Conservation (phyloP, 176 grass and related monocot genomes). For the Oryza rufipogon region DNA sequence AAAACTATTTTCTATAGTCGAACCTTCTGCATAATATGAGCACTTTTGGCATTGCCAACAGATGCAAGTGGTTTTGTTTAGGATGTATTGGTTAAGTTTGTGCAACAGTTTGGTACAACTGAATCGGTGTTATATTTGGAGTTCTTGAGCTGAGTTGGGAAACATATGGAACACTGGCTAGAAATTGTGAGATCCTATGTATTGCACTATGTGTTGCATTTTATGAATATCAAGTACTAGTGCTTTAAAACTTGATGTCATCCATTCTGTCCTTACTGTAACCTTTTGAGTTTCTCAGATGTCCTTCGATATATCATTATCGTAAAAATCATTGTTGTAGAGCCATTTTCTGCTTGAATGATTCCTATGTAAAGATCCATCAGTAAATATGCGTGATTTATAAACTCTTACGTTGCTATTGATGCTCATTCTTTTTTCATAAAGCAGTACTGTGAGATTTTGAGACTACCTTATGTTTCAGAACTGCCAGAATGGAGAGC, state of each 20-base stretch:
- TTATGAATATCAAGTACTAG: not conserved
- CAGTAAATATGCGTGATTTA: not conserved
- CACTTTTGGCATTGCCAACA: not conserved
- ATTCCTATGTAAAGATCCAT: not conserved
- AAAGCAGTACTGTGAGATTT: conserved; percentile 15
- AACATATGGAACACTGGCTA: conserved; percentile 19
- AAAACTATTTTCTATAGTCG: not conserved
- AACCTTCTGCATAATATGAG: conserved; percentile 15
- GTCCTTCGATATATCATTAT: not conserved
- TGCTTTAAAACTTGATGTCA: conserved; percentile 1
- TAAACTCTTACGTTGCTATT: conserved; percentile 24
- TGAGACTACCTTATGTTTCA: conserved; percentile 54
- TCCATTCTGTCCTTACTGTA: not conserved
- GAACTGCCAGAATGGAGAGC: conserved; percentile 54
- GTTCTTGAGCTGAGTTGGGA: conserved; percentile 2
- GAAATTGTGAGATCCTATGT: not conserved
- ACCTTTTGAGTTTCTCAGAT: not conserved
- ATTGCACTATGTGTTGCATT: not conserved
- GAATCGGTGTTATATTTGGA: not conserved
- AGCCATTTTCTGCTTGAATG: conserved; percentile 27
- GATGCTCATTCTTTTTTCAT: conserved; percentile 27
- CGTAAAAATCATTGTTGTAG: not conserved
- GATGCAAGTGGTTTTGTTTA: not conserved
- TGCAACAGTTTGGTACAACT: not conserved
- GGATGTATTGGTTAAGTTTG: not conserved